Percentiles rank a stretch among this genome's conserved stretches.
phyloP scores from a whole-genome alignment of 768 basidiomycete species.

The button mushroom (Agaricus bisporus) region DNA sequence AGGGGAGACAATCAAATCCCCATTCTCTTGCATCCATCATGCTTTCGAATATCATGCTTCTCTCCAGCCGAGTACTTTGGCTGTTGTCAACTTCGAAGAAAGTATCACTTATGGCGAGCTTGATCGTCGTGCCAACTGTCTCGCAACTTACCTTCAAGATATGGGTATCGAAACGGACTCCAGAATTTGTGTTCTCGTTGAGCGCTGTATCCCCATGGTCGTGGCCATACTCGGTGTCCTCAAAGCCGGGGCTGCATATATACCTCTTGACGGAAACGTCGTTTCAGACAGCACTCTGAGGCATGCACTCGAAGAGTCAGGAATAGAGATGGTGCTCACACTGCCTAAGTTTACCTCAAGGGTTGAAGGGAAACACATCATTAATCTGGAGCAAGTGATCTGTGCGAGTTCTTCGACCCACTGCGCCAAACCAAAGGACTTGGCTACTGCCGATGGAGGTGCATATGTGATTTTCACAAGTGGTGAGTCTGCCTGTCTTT shows the following conservation, averaged over 20 bases:
- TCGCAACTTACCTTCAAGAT: constrained; percentile 37
- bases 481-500: constrained; percentile 29
- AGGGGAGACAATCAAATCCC: constrained; percentile 27
- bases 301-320: constrained; percentile 45
- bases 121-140: constrained; percentile 39
- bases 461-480: constrained; percentile 60
- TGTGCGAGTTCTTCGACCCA: constrained; percentile 19
- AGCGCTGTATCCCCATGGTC: constrained; percentile 48
- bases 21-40: constrained; percentile 49
- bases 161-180: constrained; percentile 39
- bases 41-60: constrained; percentile 45
- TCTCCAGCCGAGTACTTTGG: constrained; percentile 34
- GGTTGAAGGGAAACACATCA: constrained; percentile 22
- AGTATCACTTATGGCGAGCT: constrained; percentile 47
- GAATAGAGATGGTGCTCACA: constrained; percentile 34
- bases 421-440: constrained; percentile 32
- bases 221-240: constrained; percentile 48
- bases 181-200: constrained; percentile 49
- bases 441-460: constrained; percentile 33
- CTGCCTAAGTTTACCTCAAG: constrained; percentile 35
- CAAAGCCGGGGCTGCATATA: constrained; percentile 54
- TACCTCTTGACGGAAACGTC: constrained; percentile 52
- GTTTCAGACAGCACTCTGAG: constrained; percentile 49
- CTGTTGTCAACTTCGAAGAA: constrained; percentile 43
- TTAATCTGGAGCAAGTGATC: constrained; percentile 27